Percentiles rank a stretch among this genome's conserved stretches.
phyloP scores from a whole-genome alignment of 306 rosid genomes.

The Castanea crenata region DNA sequence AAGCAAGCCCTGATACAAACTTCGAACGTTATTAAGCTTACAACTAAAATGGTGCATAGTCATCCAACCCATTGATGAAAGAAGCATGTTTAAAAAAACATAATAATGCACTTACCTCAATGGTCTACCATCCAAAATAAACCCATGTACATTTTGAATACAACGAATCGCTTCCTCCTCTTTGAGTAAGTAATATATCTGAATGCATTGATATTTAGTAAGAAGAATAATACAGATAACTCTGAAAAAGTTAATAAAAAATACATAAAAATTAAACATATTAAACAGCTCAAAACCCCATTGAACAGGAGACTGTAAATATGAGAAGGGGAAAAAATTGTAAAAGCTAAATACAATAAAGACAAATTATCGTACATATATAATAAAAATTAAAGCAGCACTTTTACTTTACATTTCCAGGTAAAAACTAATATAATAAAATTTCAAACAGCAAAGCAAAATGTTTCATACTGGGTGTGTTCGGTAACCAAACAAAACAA shows the following conservation, averaged over 20 bases:
- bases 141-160: conserved; percentile 99
- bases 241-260: background rate
- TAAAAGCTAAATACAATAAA: background rate
- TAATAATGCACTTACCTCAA: conserved; percentile 51
- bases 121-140: conserved; percentile 87
- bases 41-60: background rate
- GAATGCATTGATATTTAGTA: conserved; percentile 16
- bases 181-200: conserved; percentile 96
- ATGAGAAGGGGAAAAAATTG: background rate
- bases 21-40: background rate
- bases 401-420: background rate
- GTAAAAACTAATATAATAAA: background rate
- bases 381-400: background rate
- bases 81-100: background rate
- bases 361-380: background rate
- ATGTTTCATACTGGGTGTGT: background rate
- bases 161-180: conserved; percentile 98
- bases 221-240: background rate
- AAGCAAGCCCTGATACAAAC: conserved; percentile 81
- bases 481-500: background rate
- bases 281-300: background rate
- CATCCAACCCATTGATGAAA: background rate
- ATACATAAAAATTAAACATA: background rate
- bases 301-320: background rate
- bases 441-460: background rate